phyloP scores from a whole-genome alignment of 306 rosid species.

The Acacia confusa region DNA sequence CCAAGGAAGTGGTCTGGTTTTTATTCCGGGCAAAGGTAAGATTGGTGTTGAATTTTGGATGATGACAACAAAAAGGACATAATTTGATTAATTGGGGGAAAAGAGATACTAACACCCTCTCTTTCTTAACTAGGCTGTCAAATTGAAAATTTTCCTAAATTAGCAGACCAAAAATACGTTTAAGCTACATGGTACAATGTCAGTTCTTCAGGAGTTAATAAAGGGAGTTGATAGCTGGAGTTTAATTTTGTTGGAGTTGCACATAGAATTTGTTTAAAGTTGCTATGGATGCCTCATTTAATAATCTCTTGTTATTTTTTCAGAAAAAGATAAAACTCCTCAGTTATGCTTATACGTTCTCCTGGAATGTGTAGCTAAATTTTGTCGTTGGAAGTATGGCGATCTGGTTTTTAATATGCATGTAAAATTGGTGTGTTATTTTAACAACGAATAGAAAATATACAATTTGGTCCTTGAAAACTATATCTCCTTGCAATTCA shows the following conservation, averaged over 20 bases:
- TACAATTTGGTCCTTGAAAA: neutral
- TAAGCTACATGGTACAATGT: neutral
- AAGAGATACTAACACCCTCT: neutral
- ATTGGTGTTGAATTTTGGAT: neutral
- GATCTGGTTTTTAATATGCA: neutral
- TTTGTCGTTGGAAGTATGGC: conserved; percentile 4
- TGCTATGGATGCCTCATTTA: conserved; percentile 14
- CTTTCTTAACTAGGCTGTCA: neutral
- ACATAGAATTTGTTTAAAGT: neutral
- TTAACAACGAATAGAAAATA: neutral
- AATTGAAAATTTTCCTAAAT: neutral
- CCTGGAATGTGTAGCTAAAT: neutral
- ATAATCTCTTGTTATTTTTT: neutral
- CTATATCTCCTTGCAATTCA: neutral
- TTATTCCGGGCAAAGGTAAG: conserved; percentile 73
- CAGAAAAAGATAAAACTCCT: too few species aligned
- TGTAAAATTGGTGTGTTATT: neutral
- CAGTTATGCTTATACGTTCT: neutral
- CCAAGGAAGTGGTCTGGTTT: conserved; percentile 59
- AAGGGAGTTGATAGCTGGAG: neutral
- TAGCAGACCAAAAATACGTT: neutral
- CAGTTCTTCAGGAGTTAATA: neutral
- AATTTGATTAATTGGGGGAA: neutral
- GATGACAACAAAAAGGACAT: neutral
- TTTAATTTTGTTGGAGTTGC: conserved; percentile 16